phyloP scores from a whole-genome alignment of 257 asterid species.

The Ballota nigra region DNA sequence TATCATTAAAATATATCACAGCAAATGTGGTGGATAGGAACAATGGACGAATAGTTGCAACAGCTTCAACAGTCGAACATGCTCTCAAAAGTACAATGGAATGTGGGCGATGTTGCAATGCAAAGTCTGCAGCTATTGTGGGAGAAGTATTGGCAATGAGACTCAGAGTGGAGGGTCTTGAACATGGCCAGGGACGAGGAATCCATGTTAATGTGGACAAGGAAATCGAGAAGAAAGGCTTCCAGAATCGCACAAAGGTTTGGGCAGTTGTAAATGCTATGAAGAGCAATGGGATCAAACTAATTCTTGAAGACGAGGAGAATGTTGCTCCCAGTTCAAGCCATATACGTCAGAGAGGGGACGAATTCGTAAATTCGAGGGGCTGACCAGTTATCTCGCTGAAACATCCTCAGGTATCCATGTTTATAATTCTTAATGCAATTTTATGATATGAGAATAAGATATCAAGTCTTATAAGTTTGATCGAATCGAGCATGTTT shows the following conservation, averaged over 20 bases:
- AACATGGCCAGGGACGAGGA: constrained; percentile 72
- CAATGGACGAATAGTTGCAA: constrained; percentile 63
- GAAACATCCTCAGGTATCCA: not conserved
- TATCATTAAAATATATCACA: constrained; percentile 77
- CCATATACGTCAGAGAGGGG: constrained; percentile 4
- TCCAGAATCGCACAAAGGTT: constrained; percentile 62
- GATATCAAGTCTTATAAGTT: too few species aligned
- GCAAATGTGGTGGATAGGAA: constrained; percentile 82
- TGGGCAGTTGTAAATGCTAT: constrained; percentile 71
- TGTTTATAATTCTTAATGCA: not conserved
- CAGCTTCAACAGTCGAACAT: constrained; percentile 76
- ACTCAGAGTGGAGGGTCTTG: constrained; percentile 78
- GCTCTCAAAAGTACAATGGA: constrained; percentile 62
- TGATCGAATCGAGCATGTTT: too few species aligned
- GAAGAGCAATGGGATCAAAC: constrained; percentile 56
- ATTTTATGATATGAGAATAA: not conserved
- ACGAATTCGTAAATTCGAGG: constrained; percentile 4
- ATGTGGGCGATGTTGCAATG: constrained; percentile 82
- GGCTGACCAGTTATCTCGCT: not conserved
- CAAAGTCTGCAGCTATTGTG: constrained; percentile 80
- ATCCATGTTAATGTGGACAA: constrained; percentile 68
- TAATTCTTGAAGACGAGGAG: constrained; percentile 54
- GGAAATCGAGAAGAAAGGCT: constrained; percentile 78
- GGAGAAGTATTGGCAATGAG: constrained; percentile 94
- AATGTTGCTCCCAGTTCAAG: constrained; percentile 20